Evolutionary conservation across 176 grass and related monocot genomes (phyloP).

Genomic region (Lolium rigidum): DNA sequence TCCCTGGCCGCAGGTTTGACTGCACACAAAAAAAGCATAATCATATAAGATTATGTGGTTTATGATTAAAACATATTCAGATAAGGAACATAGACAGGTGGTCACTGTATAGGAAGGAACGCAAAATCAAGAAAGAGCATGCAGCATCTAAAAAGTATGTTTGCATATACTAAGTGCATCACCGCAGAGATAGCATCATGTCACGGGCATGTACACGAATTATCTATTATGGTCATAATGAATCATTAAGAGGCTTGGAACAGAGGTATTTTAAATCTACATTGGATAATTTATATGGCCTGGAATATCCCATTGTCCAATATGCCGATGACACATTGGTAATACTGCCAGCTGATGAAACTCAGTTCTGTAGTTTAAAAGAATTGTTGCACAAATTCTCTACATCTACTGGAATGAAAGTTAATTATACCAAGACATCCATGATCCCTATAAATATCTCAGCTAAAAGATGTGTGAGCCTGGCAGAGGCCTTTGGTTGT

Average conservation of each 20-base stretch:
- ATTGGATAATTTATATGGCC: too few species aligned
- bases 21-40: conserved; percentile 40
- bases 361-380: too few species aligned
- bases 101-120: neutral
- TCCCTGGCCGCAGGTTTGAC: conserved; percentile 69
- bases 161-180: neutral
- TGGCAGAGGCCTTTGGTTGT: too few species aligned
- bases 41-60: conserved; percentile 6
- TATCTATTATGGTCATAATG: neutral
- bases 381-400: too few species aligned
- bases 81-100: neutral
- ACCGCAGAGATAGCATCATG: neutral
- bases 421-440: too few species aligned
- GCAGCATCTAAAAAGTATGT: neutral
- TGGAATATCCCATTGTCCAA: too few species aligned
- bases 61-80: conserved; percentile 23
- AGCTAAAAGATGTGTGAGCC: too few species aligned
- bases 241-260: neutral
- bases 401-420: too few species aligned
- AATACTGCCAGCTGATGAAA: too few species aligned
- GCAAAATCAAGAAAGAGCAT: conserved; percentile 16
- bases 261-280: too few species aligned
- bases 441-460: too few species aligned
- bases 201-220: neutral
- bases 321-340: too few species aligned